Conservation (phyloP, 2,329 filamentous ascomycete genomes). For the Sordariomycetes sp. region DNA sequence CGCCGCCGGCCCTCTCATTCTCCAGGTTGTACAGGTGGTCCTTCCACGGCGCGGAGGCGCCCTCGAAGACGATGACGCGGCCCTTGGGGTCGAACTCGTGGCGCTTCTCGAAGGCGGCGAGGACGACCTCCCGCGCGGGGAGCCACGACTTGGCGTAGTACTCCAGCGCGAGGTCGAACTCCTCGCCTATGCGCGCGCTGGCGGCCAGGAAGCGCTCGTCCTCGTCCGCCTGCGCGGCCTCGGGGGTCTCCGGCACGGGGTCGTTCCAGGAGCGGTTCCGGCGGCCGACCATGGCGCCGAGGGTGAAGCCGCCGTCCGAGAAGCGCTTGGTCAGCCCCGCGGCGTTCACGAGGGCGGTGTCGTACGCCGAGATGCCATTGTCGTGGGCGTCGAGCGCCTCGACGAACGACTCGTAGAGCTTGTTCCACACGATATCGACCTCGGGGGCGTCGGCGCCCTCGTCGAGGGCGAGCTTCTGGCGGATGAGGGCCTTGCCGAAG, state of each 20-base stretch:
- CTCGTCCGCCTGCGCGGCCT: slow-evolving; percentile 54
- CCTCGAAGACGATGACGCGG: slow-evolving; percentile 69
- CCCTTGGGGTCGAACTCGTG: slow-evolving; percentile 59
- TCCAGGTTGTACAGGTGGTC: slow-evolving; percentile 91
- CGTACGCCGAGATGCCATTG: slow-evolving; percentile 82
- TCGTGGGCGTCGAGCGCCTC: slow-evolving; percentile 97
- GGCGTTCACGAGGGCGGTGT: slow-evolving; percentile 55
- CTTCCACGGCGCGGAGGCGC: slow-evolving; percentile 82
- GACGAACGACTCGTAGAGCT: slow-evolving; percentile 87
- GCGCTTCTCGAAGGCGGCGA: slow-evolving; percentile 62
- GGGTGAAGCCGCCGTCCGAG: slow-evolving; percentile 69
- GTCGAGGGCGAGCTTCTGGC: slow-evolving; percentile 35
- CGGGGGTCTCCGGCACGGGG: slow-evolving; percentile 36
- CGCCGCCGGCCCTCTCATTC: slow-evolving; percentile 30
- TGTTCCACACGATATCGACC: slow-evolving; percentile 68
- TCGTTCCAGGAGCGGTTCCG: slow-evolving; percentile 79
- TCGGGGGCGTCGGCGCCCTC: slow-evolving; percentile 54
- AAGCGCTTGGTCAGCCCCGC: slow-evolving; percentile 76
- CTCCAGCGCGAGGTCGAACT: slow-evolving; percentile 73
- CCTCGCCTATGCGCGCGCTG: slow-evolving; percentile 75
- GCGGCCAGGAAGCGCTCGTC: slow-evolving; percentile 71
- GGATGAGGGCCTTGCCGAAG: slow-evolving; percentile 79
- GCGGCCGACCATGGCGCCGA: slow-evolving; percentile 73
- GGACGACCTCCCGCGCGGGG: slow-evolving; percentile 72
- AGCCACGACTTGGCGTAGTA: slow-evolving; percentile 73